These are phyloP conservation scores for Aspergillus funiculosus DNA, from an alignment of 495 filamentous ascomycete genomes.

Conservation along the genomic window DNA sequence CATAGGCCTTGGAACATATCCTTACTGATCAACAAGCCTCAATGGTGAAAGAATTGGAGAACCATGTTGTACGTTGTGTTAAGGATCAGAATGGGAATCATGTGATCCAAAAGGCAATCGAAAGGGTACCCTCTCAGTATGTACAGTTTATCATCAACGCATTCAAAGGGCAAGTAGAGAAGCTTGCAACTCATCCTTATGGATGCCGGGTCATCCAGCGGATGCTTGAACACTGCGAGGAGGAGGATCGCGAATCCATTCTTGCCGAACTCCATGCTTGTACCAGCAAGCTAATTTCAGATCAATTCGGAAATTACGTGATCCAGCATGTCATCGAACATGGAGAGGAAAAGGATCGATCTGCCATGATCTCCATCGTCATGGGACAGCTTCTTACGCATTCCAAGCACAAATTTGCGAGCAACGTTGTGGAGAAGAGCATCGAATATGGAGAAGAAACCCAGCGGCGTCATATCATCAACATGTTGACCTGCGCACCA, in stretches of 20 bases:
- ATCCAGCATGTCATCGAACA: conserved; percentile 88
- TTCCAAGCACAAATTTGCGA: conserved; percentile 95
- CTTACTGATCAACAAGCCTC: conserved; percentile 82
- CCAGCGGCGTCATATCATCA: conserved; percentile 66
- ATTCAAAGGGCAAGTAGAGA: conserved; percentile 72
- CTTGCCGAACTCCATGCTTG: conserved; percentile 74
- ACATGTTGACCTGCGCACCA: conserved; percentile 52
- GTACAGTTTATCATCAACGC: conserved; percentile 87
- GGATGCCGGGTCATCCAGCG: conserved; percentile 93
- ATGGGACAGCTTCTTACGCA: conserved; percentile 62
- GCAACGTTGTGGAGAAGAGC: conserved; percentile 96
- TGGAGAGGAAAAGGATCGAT: conserved; percentile 70
- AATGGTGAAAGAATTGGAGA: conserved; percentile 76
- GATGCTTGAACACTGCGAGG: conserved; percentile 80
- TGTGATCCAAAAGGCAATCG: conserved; percentile 92
- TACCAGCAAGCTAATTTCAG: conserved; percentile 65
- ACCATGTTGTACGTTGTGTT: conserved; percentile 72
- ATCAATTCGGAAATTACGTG: conserved; percentile 96
- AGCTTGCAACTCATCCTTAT: conserved; percentile 73
- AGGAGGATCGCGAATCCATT: conserved; percentile 61
- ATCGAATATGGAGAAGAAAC: conserved; percentile 66
- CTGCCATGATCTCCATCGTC: conserved; percentile 66
- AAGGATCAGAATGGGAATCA: conserved; percentile 95
- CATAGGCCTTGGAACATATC: conserved; percentile 83
- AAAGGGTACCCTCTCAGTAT: conserved; percentile 72